Evolutionary conservation across 2,329 filamentous ascomycete species (phyloP), one percentile per base, ranked within the genome.

Genomic region (Trichoderma citrinoviride): DNA sequence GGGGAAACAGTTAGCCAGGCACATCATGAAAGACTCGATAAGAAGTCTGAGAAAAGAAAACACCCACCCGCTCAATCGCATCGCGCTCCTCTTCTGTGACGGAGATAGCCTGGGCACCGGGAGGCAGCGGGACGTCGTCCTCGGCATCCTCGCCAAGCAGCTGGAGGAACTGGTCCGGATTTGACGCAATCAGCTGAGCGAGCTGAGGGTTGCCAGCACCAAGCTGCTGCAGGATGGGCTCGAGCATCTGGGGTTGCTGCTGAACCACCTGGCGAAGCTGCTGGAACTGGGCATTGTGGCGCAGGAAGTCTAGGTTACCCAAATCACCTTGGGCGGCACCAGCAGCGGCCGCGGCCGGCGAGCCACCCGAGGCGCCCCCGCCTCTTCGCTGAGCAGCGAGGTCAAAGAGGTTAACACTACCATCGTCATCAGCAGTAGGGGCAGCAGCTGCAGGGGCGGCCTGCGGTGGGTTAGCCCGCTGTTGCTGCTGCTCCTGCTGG

Each of bases 31-130:
- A 4, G 27, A 17, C 37, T 8, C 47, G 41, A n/a, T 10, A 46
- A 19, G 4, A n/a, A 37, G 8, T 44, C 12, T n/a, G 6, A 46
- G 33, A 2, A 12, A 29, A 23, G 12, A 41, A n/a, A 17, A 27
- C 6, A 69, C 77, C 78, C 85, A 95, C 92, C 76, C 95, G 87
- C 81, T 99, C 95, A 72, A 99, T 99, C 25, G 95, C 95, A 77
- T 97, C 94, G 66, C 93, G 88, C 82, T 99, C 95, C 76, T 98
- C 95, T 76, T 96, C 92, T 0, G 95, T 98, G 41, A 99, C 94
- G 58, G 87, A 87, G 71, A 99, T 96, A 53, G 91, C 87, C 77
- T 96, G 92, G 10, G 92, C 90, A 67, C 93, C 95, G 17, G 93
- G 93, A 29, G 93, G 94, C 65, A 97, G 81, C 61, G 90, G 89